phyloP scores from a whole-genome alignment of 192 early-diverging fungal species.

The Backusella circina region DNA sequence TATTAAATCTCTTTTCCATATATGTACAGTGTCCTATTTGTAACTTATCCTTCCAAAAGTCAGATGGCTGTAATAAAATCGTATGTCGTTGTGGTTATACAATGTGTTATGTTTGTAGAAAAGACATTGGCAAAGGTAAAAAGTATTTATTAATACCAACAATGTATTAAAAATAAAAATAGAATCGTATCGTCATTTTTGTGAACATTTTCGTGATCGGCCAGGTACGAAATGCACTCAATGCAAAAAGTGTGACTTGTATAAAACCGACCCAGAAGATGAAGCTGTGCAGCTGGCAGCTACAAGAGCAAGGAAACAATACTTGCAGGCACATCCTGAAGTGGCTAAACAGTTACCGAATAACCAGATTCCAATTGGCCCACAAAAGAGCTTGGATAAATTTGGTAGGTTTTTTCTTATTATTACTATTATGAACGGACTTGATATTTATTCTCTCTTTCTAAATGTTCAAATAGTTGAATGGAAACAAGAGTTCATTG shows the following conservation, averaged over 20 bases:
- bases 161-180: not conserved
- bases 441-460: not conserved
- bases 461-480: not conserved
- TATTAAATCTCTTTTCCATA: not conserved
- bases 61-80: constrained; percentile 66
- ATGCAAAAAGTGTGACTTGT: constrained; percentile 57
- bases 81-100: constrained; percentile 54
- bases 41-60: constrained; percentile 49
- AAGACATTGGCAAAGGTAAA: constrained; percentile 45
- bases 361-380: constrained; percentile 3
- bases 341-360: not conserved
- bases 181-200: constrained; percentile 58
- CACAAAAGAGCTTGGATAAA: constrained; percentile 9
- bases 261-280: constrained; percentile 51
- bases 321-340: constrained; percentile 31
- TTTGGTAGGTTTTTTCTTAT: constrained; percentile 2
- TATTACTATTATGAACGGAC: not conserved
- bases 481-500: constrained; percentile 12
- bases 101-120: constrained; percentile 64
- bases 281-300: constrained; percentile 39
- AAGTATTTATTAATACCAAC: no score
- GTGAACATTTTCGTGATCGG: constrained; percentile 54
- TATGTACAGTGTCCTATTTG: constrained; percentile 55
- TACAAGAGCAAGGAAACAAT: constrained; percentile 41
- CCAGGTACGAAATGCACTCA: constrained; percentile 46